Conservation (phyloP, 345 rosid species). For the Pistacia atlantica region DNA sequence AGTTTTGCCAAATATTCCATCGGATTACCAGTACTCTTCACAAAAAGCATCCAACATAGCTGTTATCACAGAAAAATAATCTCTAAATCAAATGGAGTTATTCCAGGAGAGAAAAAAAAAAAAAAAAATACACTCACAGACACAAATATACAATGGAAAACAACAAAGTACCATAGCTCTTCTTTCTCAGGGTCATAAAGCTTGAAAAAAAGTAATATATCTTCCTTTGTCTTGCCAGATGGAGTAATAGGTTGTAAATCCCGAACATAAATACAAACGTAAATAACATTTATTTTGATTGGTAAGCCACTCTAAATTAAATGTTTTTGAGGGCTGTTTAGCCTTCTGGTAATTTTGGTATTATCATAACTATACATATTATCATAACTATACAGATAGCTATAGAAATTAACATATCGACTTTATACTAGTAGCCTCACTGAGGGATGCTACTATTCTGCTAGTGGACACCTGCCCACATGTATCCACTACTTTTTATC, state of each 20-base stretch:
- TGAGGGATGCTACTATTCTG: no score
- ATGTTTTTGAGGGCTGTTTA: no score
- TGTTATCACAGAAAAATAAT: conserved; percentile 25
- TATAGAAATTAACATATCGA: no score
- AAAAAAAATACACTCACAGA: background rate
- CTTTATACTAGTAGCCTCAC: no score
- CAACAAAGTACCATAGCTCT: conserved; percentile 49
- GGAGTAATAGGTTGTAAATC: conserved; percentile 57
- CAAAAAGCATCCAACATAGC: conserved; percentile 67
- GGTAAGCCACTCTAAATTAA: background rate
- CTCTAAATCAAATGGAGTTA: conserved; percentile 4
- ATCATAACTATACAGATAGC: no score
- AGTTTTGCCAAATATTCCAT: conserved; percentile 56
- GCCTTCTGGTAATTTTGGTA: no score
- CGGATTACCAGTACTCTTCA: conserved; percentile 61
- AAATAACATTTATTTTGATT: conserved; percentile 3
- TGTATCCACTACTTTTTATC: background rate
- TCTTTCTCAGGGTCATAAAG: conserved; percentile 69
- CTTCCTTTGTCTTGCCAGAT: conserved; percentile 64
- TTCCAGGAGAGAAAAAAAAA: background rate
- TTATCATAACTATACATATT: no score
- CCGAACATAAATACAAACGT: conserved; percentile 30
- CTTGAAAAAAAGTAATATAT: conserved; percentile 71
- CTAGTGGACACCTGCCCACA: background rate
- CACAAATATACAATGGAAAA: conserved; percentile 3